These are phyloP conservation scores for Flaveria floridana DNA, from an alignment of 140 eudicot genomes.

Conservation along the genomic window DNA sequence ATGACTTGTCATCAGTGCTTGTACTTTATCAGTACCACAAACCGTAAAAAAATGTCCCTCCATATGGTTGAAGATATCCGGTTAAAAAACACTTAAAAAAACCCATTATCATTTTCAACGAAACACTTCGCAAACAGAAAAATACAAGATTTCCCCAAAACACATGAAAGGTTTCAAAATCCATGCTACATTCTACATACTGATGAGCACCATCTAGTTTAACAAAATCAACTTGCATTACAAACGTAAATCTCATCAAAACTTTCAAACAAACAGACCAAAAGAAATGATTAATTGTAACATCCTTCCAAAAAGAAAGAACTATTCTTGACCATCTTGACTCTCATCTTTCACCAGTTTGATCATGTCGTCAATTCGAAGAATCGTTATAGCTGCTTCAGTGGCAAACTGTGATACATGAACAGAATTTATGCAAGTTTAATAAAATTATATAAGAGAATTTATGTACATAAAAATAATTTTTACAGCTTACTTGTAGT, in stretches of 20 bases:
- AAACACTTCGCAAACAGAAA: background rate
- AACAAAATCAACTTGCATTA: slow-evolving; percentile 26
- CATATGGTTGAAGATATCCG: too few relatives aligned
- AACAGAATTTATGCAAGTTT: background rate
- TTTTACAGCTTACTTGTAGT: slow-evolving; percentile 52
- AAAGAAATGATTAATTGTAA: slow-evolving; percentile 2
- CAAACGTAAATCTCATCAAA: slow-evolving; percentile 31
- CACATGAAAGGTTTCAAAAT: slow-evolving; percentile 20
- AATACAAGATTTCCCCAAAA: background rate
- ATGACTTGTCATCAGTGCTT: too few relatives aligned
- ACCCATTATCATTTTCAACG: background rate
- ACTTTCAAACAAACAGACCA: slow-evolving; percentile 19
- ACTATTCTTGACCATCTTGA: slow-evolving; percentile 68
- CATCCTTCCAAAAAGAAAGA: background rate
- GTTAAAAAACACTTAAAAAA: background rate
- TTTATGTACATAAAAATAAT: background rate
- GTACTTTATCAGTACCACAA: too few relatives aligned
- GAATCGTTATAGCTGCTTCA: slow-evolving; percentile 93
- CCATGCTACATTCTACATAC: slow-evolving; percentile 13
- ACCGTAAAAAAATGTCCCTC: too few relatives aligned
- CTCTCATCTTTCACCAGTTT: slow-evolving; percentile 80
- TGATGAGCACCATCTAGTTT: slow-evolving; percentile 21
- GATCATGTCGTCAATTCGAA: slow-evolving; percentile 95
- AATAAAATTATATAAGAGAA: background rate
- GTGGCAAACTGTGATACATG: slow-evolving; percentile 74